Evolutionary conservation across 2,329 filamentous ascomycete genomes (phyloP).

Genomic region (Curvularia hawaiiensis): DNA sequence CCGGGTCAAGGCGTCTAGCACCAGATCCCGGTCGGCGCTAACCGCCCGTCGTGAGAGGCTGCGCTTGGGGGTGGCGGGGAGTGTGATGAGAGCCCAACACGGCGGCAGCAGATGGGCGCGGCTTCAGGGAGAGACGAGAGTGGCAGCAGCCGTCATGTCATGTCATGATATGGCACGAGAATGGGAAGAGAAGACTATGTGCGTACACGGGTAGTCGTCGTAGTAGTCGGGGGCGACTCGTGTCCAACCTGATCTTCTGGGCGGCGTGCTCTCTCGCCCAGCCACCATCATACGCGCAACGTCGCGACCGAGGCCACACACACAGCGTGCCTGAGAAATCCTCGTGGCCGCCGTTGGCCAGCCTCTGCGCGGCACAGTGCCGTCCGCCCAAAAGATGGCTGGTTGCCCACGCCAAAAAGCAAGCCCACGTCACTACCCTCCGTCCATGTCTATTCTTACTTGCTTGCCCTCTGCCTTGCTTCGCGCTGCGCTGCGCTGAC

Average conservation of each 20-base stretch:
- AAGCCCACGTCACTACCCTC: slow-evolving; percentile 1
- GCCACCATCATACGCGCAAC: slow-evolving; percentile 14
- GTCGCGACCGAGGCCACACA: slow-evolving; percentile 8
- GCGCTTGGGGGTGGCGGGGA: not conserved
- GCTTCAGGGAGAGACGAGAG: not conserved
- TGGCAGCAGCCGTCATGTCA: not conserved
- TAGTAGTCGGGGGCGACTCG: not conserved
- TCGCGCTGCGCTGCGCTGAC: not conserved
- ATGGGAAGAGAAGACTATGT: not conserved
- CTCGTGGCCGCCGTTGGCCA: slow-evolving; percentile 18
- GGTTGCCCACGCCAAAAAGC: slow-evolving; percentile 6
- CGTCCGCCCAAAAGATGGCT: slow-evolving; percentile 7
- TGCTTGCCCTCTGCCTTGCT: not conserved
- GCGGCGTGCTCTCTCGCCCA: not conserved
- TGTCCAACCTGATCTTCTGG: not conserved
- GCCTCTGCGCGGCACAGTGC: slow-evolving; percentile 9
- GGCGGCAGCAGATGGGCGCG: not conserved
- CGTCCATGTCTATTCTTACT: slow-evolving; percentile 9
- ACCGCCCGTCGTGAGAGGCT: slow-evolving; percentile 9
- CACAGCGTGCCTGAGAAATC: slow-evolving; percentile 11
- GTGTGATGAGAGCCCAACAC: not conserved
- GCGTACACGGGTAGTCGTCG: too few relatives aligned
- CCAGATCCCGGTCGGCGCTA: slow-evolving; percentile 23
- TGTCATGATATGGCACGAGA: not conserved
- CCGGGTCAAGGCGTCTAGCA: slow-evolving; percentile 18